A percentile compares a stretch with the other conserved stretches of the same genome.
Conservation (phyloP, 148 eudicot genomes). For the Pharnaceum exiguum region DNA sequence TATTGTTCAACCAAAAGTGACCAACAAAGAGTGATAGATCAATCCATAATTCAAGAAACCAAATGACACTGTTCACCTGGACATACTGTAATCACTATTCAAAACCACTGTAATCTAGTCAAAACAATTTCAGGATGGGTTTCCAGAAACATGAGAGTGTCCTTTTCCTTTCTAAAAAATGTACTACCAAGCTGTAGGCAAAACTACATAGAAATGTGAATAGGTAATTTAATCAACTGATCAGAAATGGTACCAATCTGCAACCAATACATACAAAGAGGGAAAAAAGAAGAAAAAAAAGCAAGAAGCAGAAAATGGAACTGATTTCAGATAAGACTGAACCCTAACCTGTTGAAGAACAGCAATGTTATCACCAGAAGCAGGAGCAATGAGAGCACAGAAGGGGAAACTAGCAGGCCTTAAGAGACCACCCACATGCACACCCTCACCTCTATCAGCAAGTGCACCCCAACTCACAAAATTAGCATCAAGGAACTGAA, state of each 20-base stretch:
- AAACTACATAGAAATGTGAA: neutral
- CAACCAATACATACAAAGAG: neutral
- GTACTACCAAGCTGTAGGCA: neutral
- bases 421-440: conserved; percentile 47
- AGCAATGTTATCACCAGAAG: conserved; percentile 54
- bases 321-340: too few relatives aligned
- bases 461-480: conserved; percentile 84
- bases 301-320: neutral
- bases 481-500: conserved; percentile 77
- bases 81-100: too few relatives aligned
- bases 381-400: conserved; percentile 81
- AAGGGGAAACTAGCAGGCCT: conserved; percentile 68
- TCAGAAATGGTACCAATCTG: conserved; percentile 6
- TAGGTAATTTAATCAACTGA: neutral
- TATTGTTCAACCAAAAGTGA: too few relatives aligned
- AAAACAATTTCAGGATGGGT: too few relatives aligned
- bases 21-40: too few relatives aligned
- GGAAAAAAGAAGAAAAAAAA: neutral
- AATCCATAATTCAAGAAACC: too few relatives aligned
- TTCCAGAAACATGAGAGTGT: too few relatives aligned
- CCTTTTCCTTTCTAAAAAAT: neutral
- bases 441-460: conserved; percentile 58
- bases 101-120: too few relatives aligned
- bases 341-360: conserved; percentile 71
- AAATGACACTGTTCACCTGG: too few relatives aligned